phyloP scores from a whole-genome alignment of 139 green algal species.

The Mesotaenium endlicherianum region DNA sequence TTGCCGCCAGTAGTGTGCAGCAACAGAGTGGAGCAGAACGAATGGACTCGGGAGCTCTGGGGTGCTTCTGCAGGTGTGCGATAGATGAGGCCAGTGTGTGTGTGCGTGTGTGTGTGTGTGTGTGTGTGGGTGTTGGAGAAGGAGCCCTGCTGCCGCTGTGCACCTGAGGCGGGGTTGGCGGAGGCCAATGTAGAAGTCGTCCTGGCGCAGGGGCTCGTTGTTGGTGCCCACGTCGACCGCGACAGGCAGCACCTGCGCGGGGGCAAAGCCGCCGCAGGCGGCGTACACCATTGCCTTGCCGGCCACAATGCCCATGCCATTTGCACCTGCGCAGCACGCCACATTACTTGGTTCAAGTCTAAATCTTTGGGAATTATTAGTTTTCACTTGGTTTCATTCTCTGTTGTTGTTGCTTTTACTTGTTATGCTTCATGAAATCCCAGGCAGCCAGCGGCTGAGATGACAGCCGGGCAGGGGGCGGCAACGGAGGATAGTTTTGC shows the following conservation, averaged over 20 bases:
- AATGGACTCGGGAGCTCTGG: not conserved
- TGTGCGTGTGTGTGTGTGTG: not conserved
- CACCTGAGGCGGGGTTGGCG: conserved; percentile 68
- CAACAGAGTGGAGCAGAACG: not conserved
- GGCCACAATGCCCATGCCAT: conserved; percentile 75
- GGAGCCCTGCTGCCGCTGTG: conserved; percentile 32
- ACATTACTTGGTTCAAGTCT: too few relatives aligned
- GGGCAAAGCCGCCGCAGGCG: conserved; percentile 59
- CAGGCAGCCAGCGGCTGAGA: too few relatives aligned
- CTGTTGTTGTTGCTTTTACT: too few relatives aligned
- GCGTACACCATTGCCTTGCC: conserved; percentile 79
- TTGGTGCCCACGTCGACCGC: conserved; percentile 85
- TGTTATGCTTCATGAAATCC: too few relatives aligned
- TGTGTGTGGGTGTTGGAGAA: too few relatives aligned
- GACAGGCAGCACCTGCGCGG: conserved; percentile 76
- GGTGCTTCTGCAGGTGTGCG: not conserved
- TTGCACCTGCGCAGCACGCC: conserved; percentile 66
- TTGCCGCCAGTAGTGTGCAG: too few relatives aligned
- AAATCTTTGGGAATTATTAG: conserved; percentile 80
- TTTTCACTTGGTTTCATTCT: conserved; percentile 66
- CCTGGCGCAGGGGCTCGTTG: conserved; percentile 66
- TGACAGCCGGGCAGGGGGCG: too few relatives aligned
- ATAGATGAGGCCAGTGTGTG: not conserved
- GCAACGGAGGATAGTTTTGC: too few relatives aligned
- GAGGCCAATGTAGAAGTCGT: conserved; percentile 70